Base-by-base conservation (phyloP, 2,329 filamentous ascomycete genomes). In the Penicillium sp. region DNA sequence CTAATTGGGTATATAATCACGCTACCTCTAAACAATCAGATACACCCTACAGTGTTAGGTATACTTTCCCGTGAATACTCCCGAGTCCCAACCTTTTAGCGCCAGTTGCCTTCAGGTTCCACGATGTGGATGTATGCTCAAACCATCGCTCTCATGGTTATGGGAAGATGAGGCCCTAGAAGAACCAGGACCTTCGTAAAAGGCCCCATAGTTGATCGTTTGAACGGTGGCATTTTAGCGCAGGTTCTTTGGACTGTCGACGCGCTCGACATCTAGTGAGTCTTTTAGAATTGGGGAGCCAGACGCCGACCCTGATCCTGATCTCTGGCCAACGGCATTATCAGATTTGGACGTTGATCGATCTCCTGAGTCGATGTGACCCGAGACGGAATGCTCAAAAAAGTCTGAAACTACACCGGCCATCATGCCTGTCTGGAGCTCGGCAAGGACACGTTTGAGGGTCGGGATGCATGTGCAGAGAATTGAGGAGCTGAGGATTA, bases 401-500 rank as follows among this genome's bases (percentile, higher is more conserved):
- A 54, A 60, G 8, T 58, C 51, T 1, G 58, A 58, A 6, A 60
- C 55, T 0, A 47, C 10, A 1, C 58, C 58, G 5, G 50, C 55
- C 55, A 60, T 60, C 58, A 58, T 60, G 1, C 58, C 58, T n/a
- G 58, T 60, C 23, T 58, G 58, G 2, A 60, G 55, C 48, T 60
- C 58, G 2, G 50, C 51, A 4, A 60, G 41, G 2, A 60, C 55
- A 10, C 55, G 45, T 27, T 60, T 58, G 9, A 60, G 38, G 1
- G 58, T 58, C n/a, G 58, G 58, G 21, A 60, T 52, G 25, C 57
- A 59, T 6, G 57, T 59, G 43, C 55, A 60, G 9, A 60, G 36
- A 21, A 58, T 47, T 0, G 58, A 60, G 8, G 55, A 29, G 36
- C 58, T 58, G 15, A 54, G 47, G 6, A 58, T 50, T 27, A 58